A percentile compares a stretch with the other conserved stretches of the same genome.
phyloP scores from a whole-genome alignment of 345 rosid species.

The Psidium friedrichsthalianum region DNA sequence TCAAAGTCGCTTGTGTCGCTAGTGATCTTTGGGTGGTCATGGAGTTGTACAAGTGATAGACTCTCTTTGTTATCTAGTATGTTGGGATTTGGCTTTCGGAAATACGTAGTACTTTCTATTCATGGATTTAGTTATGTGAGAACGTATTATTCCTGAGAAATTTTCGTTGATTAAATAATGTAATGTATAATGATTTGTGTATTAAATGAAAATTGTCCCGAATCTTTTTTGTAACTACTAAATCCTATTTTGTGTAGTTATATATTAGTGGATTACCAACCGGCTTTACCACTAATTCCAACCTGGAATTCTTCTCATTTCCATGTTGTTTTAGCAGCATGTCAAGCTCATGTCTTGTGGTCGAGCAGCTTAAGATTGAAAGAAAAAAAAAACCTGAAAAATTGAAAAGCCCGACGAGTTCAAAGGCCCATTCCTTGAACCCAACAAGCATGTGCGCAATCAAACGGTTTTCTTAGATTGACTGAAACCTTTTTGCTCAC shows the following conservation, averaged over 20 bases:
- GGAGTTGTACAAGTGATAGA: constrained; percentile 8
- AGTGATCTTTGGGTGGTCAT: constrained; percentile 11
- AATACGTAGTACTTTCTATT: neutral
- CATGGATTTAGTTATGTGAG: neutral
- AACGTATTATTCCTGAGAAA: no score
- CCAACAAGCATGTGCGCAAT: neutral
- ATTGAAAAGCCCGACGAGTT: neutral
- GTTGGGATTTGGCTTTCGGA: neutral
- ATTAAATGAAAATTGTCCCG: no score
- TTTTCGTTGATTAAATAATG: no score
- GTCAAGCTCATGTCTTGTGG: no score
- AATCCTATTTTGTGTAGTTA: no score
- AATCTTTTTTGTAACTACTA: neutral
- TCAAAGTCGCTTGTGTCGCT: constrained; percentile 5
- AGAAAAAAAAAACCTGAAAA: neutral
- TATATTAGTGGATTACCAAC: no score
- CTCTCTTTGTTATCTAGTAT: neutral
- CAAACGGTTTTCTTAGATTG: neutral
- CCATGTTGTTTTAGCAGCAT: no score
- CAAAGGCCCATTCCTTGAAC: neutral
- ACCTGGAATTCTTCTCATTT: no score
- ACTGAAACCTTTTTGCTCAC: neutral
- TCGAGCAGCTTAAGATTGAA: neutral
- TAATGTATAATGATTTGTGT: no score
- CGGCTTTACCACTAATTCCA: no score